Evolutionary conservation across 257 asterid species (phyloP), one percentile per base, ranked within the genome.

Genomic region (Echium plantagineum): DNA sequence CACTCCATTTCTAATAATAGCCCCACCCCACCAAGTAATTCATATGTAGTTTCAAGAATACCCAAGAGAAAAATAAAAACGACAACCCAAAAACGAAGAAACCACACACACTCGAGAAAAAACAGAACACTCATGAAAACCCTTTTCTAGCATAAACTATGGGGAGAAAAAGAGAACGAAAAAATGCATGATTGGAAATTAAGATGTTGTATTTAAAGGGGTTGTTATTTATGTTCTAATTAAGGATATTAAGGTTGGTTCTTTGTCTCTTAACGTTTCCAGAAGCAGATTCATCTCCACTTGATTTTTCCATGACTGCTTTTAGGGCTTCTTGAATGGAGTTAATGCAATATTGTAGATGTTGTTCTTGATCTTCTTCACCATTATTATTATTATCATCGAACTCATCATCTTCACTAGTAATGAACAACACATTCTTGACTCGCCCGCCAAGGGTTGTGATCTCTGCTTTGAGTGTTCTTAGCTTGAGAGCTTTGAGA

Each of bases 371-470:
- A 6, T 51, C 71, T 9, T 24, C 62, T 2, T 24, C 72, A n/a
- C 13, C 19, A 21, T 35, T 10, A 20, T 21, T 21, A 6, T 17
- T 38, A 24, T 24, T 24, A 24, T 24, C 3, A 24, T 52, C 48
- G 0, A 52, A 22, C 3, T 82, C 86, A 6, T 82, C 86, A 6
- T 78, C 85, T 0, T 83, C 94, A 9, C 79, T 75, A 5, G 94
- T 77, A 22, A 85, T 79, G 82, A 81, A 87, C 67, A 90, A 68
- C 0, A 87, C 97, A 15, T 85, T 90, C 73, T 69, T 76, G 5
- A 90, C 89, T 24, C 98, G 76, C 6, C 95, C 98, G 6, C 91
- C 95, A 1, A 87, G 73, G 0, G 91, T 85, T 10, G 94, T 80
- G 56, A 90, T 87, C 31, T 90, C 97, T 3, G 97, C 97, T 76